Conservation (phyloP, 768 basidiomycete genomes). For the Tulasnella sp. region DNA sequence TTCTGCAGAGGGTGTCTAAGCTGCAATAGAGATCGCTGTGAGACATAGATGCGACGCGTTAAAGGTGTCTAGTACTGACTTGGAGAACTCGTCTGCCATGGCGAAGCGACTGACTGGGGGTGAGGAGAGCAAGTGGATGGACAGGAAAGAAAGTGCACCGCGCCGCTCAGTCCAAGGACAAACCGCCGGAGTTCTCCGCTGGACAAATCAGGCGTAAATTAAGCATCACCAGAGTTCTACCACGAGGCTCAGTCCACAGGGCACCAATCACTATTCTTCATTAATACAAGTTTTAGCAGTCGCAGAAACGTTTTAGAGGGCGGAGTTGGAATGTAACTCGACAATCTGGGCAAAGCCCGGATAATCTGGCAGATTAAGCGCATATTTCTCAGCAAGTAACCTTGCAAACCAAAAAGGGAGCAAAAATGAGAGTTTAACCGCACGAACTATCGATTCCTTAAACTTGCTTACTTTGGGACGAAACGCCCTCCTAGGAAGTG, state of each 20-base stretch:
- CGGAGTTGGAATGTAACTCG: constrained; percentile 38
- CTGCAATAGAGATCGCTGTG: not conserved
- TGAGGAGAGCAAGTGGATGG: not conserved
- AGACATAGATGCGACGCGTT: not conserved
- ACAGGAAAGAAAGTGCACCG: not conserved
- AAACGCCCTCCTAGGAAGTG: constrained; percentile 96
- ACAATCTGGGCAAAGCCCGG: constrained; percentile 74
- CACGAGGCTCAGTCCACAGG: not conserved
- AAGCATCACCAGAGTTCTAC: not conserved
- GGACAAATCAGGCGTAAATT: not conserved
- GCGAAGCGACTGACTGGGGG: not conserved
- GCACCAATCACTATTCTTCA: not conserved
- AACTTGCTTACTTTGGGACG: constrained; percentile 56
- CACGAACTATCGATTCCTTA: too few relatives aligned
- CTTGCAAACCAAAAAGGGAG: constrained; percentile 30
- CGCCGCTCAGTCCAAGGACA: not conserved
- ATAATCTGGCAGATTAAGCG: constrained; percentile 74
- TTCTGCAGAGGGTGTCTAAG: not conserved
- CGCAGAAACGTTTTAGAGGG: not conserved
- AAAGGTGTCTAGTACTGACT: not conserved
- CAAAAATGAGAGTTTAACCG: constrained; percentile 13
- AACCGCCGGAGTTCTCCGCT: not conserved
- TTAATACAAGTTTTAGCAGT: too few relatives aligned
- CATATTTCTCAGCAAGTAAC: constrained; percentile 55
- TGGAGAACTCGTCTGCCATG: not conserved